A percentile compares a stretch with the other conserved stretches of the same genome.
Evolutionary conservation across 2,329 filamentous ascomycete species (phyloP).

Genomic region (Aspergillus sp.): DNA sequence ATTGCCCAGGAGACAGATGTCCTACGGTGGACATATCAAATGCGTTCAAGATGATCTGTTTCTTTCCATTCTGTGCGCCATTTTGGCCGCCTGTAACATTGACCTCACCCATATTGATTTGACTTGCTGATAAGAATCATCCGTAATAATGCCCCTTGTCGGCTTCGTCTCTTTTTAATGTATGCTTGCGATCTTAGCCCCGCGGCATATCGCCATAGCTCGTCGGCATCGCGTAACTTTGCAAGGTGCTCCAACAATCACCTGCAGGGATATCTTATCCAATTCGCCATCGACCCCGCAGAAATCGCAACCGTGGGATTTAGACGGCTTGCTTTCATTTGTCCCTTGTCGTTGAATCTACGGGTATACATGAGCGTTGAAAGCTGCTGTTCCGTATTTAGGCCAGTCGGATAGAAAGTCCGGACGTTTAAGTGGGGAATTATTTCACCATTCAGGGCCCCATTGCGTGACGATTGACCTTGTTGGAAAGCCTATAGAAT

Average conservation of each 20-base stretch:
- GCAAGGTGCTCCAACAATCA: not conserved
- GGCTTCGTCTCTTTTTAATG: constrained; percentile 9
- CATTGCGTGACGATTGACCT: constrained; percentile 14
- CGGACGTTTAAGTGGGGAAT: not conserved
- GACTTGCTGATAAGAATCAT: not conserved
- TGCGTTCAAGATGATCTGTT: constrained; percentile 62
- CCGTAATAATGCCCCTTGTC: not conserved
- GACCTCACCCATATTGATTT: constrained; percentile 21
- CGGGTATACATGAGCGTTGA: not conserved
- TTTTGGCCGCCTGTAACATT: not conserved
- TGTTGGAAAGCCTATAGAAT: not conserved
- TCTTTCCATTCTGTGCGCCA: constrained; percentile 42
- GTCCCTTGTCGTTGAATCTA: not conserved
- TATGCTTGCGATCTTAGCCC: not conserved
- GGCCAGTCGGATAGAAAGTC: not conserved
- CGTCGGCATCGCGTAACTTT: constrained; percentile 13
- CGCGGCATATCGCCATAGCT: constrained; percentile 17
- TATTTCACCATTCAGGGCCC: constrained; percentile 6
- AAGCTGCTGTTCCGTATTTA: not conserved
- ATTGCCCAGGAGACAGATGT: constrained; percentile 65
- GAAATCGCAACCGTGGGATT: constrained; percentile 11
- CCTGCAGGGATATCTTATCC: not conserved
- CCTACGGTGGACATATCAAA: constrained; percentile 67
- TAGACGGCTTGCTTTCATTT: constrained; percentile 1
- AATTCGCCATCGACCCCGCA: constrained; percentile 25